phyloP scores from a whole-genome alignment of 352 stramenopile species.

The Globisporangium solare region DNA sequence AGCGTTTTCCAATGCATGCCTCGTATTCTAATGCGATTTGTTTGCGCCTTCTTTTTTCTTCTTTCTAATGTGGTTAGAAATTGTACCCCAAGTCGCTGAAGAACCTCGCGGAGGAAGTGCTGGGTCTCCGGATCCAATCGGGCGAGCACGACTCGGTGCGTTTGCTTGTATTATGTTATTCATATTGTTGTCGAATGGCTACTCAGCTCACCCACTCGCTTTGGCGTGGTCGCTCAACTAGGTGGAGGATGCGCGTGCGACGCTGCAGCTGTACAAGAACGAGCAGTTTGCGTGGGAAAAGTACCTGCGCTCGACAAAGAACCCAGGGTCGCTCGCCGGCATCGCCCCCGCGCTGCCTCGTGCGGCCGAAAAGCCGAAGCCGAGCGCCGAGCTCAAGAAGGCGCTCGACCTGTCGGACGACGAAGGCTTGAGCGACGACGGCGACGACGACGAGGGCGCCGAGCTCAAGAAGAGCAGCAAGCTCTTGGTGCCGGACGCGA shows the following conservation, averaged over 20 bases:
- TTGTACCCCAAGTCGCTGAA: constrained; percentile 80
- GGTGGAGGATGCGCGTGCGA: constrained; percentile 76
- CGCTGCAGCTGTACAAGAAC: constrained; percentile 76
- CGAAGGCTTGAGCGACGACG: constrained; percentile 5
- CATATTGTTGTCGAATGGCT: too few species aligned
- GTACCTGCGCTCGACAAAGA: constrained; percentile 68
- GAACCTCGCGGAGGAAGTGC: constrained; percentile 63
- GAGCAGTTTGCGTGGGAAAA: constrained; percentile 85
- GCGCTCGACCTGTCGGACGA: constrained; percentile 23
- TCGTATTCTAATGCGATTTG: neutral
- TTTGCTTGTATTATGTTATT: too few species aligned
- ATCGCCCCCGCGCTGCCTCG: constrained; percentile 43
- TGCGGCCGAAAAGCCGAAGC: constrained; percentile 17
- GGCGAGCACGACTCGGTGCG: constrained; percentile 85
- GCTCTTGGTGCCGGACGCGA: constrained; percentile 46
- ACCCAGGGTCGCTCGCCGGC: constrained; percentile 38
- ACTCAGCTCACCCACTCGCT: too few species aligned
- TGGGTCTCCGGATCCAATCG: constrained; percentile 65
- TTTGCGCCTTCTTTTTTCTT: neutral
- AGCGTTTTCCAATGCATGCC: neutral
- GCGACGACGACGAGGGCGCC: constrained; percentile 15
- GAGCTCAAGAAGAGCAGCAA: constrained; percentile 10
- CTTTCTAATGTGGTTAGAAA: constrained; percentile 43
- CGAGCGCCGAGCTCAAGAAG: constrained; percentile 18
- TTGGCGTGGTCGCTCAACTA: too few species aligned